Evolutionary conservation across 1,139 yeast species (phyloP).

Genomic region (Torulaspora pretoriensis): DNA sequence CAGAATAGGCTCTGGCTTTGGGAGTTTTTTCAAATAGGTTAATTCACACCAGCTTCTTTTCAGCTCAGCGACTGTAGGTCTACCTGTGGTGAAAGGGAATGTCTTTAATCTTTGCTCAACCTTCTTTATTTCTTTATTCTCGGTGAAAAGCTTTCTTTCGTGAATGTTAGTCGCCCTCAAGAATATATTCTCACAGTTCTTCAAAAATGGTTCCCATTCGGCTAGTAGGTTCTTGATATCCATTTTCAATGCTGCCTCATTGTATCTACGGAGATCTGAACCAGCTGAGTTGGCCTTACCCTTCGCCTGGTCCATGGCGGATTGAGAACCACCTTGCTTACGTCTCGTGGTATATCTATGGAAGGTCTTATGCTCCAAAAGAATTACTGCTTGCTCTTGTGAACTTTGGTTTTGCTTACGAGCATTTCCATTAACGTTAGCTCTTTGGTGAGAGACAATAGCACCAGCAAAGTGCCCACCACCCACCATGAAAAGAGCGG

Average conservation of each 20-base stretch:
- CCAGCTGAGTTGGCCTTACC: constrained; percentile 99
- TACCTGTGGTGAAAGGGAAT: constrained; percentile 83
- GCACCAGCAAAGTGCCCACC: constrained; percentile 99
- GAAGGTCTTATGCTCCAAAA: constrained; percentile 76
- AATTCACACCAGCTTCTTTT: constrained; percentile 81
- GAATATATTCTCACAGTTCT: constrained; percentile 64
- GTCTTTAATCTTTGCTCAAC: constrained; percentile 57
- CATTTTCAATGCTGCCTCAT: constrained; percentile 74
- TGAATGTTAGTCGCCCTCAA: constrained; percentile 78
- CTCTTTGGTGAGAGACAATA: constrained; percentile 66
- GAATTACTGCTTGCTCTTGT: constrained; percentile 57
- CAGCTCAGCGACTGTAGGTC: constrained; percentile 82
- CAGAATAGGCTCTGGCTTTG: constrained; percentile 49
- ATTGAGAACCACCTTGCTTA: constrained; percentile 96
- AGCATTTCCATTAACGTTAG: constrained; percentile 48
- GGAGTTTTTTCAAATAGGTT: constrained; percentile 53
- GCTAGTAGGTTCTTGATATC: constrained; percentile 68
- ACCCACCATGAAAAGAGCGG: constrained; percentile 88
- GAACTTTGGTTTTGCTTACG: constrained; percentile 42
- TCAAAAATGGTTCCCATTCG: constrained; percentile 60
- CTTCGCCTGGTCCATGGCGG: constrained; percentile 83
- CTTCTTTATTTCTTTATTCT: constrained; percentile 47
- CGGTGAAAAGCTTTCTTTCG: constrained; percentile 62
- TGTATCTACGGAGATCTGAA: constrained; percentile 79
- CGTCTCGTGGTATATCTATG: constrained; percentile 95